Evolutionary conservation across 1,284 basidiomycete species (phyloP).

Genomic region (Marasmius sp.): DNA sequence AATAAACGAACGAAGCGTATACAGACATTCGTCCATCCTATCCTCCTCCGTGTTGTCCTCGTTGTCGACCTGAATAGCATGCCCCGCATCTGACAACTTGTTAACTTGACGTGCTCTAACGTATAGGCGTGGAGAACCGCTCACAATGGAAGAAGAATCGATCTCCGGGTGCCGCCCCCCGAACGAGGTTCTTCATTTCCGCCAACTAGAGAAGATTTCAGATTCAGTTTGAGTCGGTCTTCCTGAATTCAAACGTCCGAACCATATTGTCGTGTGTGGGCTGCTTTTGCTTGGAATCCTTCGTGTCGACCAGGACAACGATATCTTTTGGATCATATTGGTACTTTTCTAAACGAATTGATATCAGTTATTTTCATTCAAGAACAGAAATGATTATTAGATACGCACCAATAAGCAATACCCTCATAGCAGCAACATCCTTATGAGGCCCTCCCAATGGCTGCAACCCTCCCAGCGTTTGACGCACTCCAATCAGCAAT

Average conservation of each 20-base stretch:
- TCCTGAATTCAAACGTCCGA: conserved; percentile 5
- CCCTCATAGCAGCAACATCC: conserved; percentile 16
- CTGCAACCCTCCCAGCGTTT: not conserved
- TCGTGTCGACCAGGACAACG: conserved; percentile 28
- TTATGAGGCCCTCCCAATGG: conserved; percentile 18
- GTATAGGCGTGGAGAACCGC: not conserved
- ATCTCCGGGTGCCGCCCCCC: conserved; percentile 29
- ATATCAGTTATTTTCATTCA: not conserved
- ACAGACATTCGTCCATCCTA: conserved; percentile 38
- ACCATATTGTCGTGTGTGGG: conserved; percentile 28
- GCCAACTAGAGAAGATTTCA: conserved; percentile 22
- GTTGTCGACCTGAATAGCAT: conserved; percentile 31
- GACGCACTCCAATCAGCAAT: conserved; percentile 21
- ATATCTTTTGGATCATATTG: conserved; percentile 26
- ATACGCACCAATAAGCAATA: conserved; percentile 15
- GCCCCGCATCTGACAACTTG: conserved; percentile 31
- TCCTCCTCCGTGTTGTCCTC: conserved; percentile 30
- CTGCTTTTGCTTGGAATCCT: conserved; percentile 10
- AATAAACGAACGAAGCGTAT: not conserved
- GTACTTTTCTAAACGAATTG: conserved; percentile 20
- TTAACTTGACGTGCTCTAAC: not conserved
- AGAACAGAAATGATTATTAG: not conserved
- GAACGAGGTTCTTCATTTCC: conserved; percentile 30
- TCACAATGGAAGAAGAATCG: conserved; percentile 37
- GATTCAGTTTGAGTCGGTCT: not conserved